phyloP scores from a whole-genome alignment of 1,284 basidiomycete genomes.

The Heterobasidion irregulare region DNA sequence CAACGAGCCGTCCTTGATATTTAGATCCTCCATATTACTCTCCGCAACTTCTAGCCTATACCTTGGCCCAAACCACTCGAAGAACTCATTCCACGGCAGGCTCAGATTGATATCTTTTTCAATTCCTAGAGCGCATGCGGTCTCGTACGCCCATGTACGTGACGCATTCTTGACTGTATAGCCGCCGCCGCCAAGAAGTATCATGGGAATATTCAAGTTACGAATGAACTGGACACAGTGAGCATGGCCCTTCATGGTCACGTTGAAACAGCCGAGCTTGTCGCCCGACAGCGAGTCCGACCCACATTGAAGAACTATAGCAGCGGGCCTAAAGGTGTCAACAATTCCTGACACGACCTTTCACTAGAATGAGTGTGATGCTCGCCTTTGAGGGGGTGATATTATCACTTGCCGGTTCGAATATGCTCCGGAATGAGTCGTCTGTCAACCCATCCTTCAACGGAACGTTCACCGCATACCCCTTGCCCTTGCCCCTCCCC shows the following conservation, averaged over 20 bases:
- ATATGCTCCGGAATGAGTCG: slow-evolving; percentile 73
- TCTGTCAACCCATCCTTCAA: slow-evolving; percentile 93
- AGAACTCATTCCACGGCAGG: slow-evolving; percentile 93
- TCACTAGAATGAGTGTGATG: not conserved
- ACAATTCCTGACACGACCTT: slow-evolving; percentile 80
- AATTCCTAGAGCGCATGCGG: slow-evolving; percentile 85
- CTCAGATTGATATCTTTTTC: slow-evolving; percentile 73
- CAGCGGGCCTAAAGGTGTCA: slow-evolving; percentile 86
- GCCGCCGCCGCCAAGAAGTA: slow-evolving; percentile 92
- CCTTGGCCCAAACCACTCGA: slow-evolving; percentile 96
- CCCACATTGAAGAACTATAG: slow-evolving; percentile 91
- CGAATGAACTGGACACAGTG: slow-evolving; percentile 87
- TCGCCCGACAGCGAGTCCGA: slow-evolving; percentile 94
- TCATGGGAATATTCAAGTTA: slow-evolving; percentile 79
- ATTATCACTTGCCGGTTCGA: slow-evolving; percentile 67
- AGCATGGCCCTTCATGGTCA: slow-evolving; percentile 93
- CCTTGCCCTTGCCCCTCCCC: slow-evolving; percentile 81
- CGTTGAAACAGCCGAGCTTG: slow-evolving; percentile 94
- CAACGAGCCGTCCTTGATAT: slow-evolving; percentile 75
- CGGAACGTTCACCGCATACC: slow-evolving; percentile 92
- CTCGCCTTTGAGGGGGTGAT: not conserved
- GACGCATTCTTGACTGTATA: slow-evolving; percentile 97
- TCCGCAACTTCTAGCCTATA: slow-evolving; percentile 88
- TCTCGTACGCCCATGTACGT: slow-evolving; percentile 95
- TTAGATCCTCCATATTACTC: slow-evolving; percentile 95